Conservation (phyloP, 2,329 filamentous ascomycete genomes). For the Nigrospora oryzae region DNA sequence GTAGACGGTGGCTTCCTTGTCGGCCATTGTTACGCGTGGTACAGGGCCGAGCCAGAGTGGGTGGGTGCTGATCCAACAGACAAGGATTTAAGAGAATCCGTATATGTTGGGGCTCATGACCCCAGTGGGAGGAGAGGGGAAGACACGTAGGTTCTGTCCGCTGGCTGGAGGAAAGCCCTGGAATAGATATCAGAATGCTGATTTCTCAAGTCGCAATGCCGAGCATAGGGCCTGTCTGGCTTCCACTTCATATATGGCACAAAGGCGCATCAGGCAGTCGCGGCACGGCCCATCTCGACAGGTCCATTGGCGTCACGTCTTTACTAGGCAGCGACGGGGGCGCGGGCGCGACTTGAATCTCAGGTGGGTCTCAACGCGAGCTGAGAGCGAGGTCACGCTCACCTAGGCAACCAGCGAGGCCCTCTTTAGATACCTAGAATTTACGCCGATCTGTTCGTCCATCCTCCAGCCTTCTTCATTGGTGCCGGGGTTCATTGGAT, state of each 20-base stretch:
- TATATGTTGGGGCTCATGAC: no score
- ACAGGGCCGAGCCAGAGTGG: no score
- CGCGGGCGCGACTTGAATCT: background rate
- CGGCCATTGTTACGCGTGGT: slow-evolving; percentile 55
- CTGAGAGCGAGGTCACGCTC: slow-evolving; percentile 8
- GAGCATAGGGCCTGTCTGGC: background rate
- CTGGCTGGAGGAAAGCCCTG: no score
- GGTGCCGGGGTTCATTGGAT: no score
- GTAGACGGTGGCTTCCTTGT: slow-evolving; percentile 89
- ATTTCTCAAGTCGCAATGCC: no score
- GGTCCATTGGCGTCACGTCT: background rate
- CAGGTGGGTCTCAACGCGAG: slow-evolving; percentile 3
- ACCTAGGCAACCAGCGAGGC: background rate
- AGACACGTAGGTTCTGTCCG: no score
- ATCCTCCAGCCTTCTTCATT: no score
- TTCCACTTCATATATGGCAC: background rate
- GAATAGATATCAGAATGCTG: no score
- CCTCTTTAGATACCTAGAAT: background rate
- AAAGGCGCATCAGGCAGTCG: slow-evolving; percentile 1
- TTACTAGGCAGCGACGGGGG: no score
- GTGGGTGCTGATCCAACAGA: no score
- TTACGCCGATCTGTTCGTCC: background rate
- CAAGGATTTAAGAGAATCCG: no score
- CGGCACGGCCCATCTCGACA: slow-evolving; percentile 3
- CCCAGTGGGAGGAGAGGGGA: no score